Percentiles rank a stretch among this genome's conserved stretches.
These are phyloP conservation scores for Chloroidium sp. DNA, from an alignment of 163 green algal species.

Conservation along the genomic window DNA sequence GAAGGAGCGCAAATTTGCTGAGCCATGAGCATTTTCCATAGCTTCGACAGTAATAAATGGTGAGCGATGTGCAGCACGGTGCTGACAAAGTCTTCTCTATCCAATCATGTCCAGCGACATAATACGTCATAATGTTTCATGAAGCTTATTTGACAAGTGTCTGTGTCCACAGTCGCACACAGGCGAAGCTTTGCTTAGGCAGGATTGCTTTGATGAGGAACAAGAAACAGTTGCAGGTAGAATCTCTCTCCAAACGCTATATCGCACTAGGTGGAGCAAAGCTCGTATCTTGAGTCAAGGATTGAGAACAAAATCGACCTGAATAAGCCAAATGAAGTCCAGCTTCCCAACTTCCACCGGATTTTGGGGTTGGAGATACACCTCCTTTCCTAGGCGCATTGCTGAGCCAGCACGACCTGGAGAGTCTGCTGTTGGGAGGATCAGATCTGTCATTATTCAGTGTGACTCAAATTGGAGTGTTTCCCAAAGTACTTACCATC, in stretches of 20 bases:
- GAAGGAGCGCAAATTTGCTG: too few species aligned
- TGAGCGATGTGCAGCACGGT: slow-evolving; percentile 6
- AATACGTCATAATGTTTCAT: too few species aligned
- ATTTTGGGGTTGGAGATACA: too few species aligned
- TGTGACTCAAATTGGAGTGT: neutral
- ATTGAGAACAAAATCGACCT: neutral
- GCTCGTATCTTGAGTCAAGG: neutral
- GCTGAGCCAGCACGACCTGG: too few species aligned
- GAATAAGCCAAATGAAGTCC: too few species aligned
- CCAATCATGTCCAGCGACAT: too few species aligned
- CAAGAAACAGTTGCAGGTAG: slow-evolving; percentile 36
- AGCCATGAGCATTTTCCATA: slow-evolving; percentile 16
- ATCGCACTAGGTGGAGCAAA: too few species aligned
- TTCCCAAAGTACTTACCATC: neutral
- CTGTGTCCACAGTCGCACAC: slow-evolving; percentile 34
- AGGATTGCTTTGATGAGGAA: slow-evolving; percentile 51
- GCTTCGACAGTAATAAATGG: slow-evolving; percentile 29
- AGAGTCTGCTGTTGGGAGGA: neutral
- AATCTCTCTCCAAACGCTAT: neutral
- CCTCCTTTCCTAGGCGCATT: too few species aligned
- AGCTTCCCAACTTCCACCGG: too few species aligned
- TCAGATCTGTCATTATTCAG: neutral
- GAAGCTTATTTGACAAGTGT: neutral
- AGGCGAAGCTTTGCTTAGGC: slow-evolving; percentile 43
- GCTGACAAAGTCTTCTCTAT: neutral